phyloP scores from a whole-genome alignment of 768 basidiomycete genomes.

The Pleurotus tuber-regium region DNA sequence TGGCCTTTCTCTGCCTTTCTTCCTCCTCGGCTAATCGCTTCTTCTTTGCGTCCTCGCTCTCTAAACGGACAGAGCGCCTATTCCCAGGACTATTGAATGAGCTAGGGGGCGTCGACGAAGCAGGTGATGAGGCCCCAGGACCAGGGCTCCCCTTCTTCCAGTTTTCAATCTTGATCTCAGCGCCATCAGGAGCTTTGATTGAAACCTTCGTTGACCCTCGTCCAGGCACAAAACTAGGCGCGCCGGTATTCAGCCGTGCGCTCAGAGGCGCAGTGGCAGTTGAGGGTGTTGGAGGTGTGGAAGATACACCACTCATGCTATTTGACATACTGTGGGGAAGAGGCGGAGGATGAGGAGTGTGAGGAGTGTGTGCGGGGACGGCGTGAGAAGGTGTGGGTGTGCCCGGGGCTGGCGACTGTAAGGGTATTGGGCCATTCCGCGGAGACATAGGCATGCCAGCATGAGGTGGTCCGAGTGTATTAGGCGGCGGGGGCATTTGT shows the following conservation, averaged over 20 bases:
- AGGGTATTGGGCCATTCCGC: constrained; percentile 50
- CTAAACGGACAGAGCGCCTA: constrained; percentile 55
- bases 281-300: constrained; percentile 69
- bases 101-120: constrained; percentile 22
- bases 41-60: constrained; percentile 53
- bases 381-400: constrained; percentile 46
- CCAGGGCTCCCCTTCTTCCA: constrained; percentile 47
- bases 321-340: constrained; percentile 43
- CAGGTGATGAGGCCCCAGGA: constrained; percentile 35
- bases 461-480: constrained; percentile 45
- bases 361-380: constrained; percentile 35
- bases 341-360: constrained; percentile 47
- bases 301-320: constrained; percentile 48
- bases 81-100: constrained; percentile 30
- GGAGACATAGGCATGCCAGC: constrained; percentile 66
- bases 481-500: constrained; percentile 37
- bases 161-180: constrained; percentile 57
- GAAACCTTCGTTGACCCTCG: constrained; percentile 43
- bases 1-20: constrained; percentile 29
- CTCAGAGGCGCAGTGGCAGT: constrained; percentile 37
- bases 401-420: constrained; percentile 51
- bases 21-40: constrained; percentile 46
- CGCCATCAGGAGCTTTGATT: constrained; percentile 64
- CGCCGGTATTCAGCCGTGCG: constrained; percentile 58
- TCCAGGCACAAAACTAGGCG: constrained; percentile 64